These are phyloP conservation scores for Irpex rosettiformis DNA, from an alignment of 1,284 basidiomycete genomes.

Conservation along the genomic window DNA sequence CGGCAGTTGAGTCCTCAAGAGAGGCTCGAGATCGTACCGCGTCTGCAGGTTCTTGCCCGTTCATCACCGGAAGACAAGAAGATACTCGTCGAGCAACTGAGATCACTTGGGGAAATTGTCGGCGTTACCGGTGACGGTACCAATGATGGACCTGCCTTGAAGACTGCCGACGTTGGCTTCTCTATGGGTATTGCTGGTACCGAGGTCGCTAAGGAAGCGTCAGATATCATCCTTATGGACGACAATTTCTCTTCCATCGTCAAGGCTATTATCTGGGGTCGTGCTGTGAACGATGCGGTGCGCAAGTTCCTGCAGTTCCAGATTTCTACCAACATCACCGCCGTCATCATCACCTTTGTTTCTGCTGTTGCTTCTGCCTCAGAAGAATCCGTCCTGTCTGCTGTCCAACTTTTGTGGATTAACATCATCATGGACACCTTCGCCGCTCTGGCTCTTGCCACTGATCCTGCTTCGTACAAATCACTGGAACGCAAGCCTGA, in stretches of 20 bases:
- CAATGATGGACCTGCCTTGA: slow-evolving; percentile 96
- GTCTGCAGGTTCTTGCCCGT: slow-evolving; percentile 83
- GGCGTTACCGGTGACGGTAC: slow-evolving; percentile 98
- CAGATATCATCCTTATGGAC: slow-evolving; percentile 98
- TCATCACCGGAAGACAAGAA: slow-evolving; percentile 98
- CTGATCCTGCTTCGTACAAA: slow-evolving; percentile 84
- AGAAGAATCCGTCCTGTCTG: slow-evolving; percentile 85
- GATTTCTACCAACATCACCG: slow-evolving; percentile 94
- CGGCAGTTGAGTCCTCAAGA: slow-evolving; percentile 53
- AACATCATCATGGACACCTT: slow-evolving; percentile 99
- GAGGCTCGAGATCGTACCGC: slow-evolving; percentile 62
- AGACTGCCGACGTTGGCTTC: slow-evolving; percentile 92
- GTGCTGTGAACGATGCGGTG: slow-evolving; percentile 96
- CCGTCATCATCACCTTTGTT: slow-evolving; percentile 92
- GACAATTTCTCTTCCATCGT: slow-evolving; percentile 98
- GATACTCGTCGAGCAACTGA: slow-evolving; percentile 86
- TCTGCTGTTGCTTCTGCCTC: slow-evolving; percentile 79
- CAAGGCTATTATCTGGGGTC: slow-evolving; percentile 98
- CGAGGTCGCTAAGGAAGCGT: slow-evolving; percentile 98
- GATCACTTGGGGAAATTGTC: slow-evolving; percentile 88
- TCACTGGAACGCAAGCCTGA: slow-evolving; percentile 91
- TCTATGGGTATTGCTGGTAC: slow-evolving; percentile 99
- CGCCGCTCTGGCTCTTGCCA: slow-evolving; percentile 94
- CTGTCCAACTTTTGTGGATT: slow-evolving; percentile 96
- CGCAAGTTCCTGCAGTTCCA: slow-evolving; percentile 99